phyloP scores from a whole-genome alignment of 2,329 filamentous ascomycete genomes.

The Aurifilum marmelostoma region DNA sequence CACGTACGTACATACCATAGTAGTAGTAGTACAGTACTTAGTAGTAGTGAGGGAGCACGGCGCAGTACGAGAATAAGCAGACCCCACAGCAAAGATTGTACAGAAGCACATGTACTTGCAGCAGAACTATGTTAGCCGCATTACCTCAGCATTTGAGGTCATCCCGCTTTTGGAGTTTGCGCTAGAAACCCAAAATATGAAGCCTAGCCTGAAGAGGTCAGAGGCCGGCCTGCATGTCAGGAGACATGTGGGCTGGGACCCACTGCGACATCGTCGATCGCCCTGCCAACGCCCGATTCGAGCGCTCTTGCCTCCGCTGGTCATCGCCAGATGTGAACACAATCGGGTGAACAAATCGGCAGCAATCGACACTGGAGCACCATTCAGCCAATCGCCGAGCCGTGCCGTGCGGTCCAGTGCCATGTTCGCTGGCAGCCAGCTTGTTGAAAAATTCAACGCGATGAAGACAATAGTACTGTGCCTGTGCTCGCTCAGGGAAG shows the following conservation, averaged over 20 bases:
- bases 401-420: neutral
- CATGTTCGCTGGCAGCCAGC: neutral
- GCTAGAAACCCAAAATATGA: slow-evolving; percentile 6
- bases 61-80: neutral
- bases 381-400: neutral
- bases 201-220: neutral
- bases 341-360: slow-evolving; percentile 3
- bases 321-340: neutral
- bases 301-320: slow-evolving; percentile 1
- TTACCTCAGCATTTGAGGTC: slow-evolving; percentile 7
- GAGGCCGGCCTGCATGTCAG: slow-evolving; percentile 1
- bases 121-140: neutral
- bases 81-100: neutral
- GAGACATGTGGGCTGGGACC: neutral
- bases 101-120: neutral
- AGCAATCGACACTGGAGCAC: neutral
- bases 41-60: neutral
- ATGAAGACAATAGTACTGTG: neutral
- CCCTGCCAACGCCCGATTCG: slow-evolving; percentile 15
- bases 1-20: no score
- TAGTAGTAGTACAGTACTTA: no score
- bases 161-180: slow-evolving; percentile 6
- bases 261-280: slow-evolving; percentile 10
- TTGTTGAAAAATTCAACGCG: neutral
- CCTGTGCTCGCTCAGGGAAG: neutral